Base-by-base conservation (phyloP, 352 stramenopile genomes). In the Phytopythium ostracodes region DNA sequence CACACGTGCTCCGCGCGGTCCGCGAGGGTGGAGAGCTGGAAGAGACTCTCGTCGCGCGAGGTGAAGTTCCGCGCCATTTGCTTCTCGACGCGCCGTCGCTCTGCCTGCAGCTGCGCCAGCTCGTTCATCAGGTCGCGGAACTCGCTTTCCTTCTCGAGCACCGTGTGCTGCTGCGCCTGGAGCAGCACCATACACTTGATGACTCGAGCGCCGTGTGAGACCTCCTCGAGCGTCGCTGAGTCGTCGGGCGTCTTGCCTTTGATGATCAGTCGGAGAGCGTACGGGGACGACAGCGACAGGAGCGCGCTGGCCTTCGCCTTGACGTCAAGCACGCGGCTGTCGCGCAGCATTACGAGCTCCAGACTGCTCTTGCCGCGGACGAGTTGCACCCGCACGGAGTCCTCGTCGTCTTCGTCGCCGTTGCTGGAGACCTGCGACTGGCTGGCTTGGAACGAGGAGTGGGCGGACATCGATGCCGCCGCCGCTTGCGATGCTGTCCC, bases 161-260 rank as follows among this genome's bases (percentile, higher is more conserved):
- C 59, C 20, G 76, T 70, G 61, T 92, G 79, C 55, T 88, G 78
- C 60, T 81, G 75, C 1, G 67, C 77, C 31, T 85, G 67, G 2
- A 92, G 68, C 31, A 92, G 58, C 60, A 81, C 77, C 84, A 92
- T 91, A 46, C 72, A 84, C 71, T 89, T 92, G 65, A 92, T 52
- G 18, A 12, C 0, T 18, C 31, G 20, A 42, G 42, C 50, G 44
- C 55, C n/a, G 24, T 18, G 24, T 18, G 55, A n/a, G 35, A 55
- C 7, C 14, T 35, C 49, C n/a, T 63, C 47, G 29, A 90, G 35
- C 2, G 50, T 35, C 1, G 62, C 64, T 15, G 75, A 68, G 38
- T 92, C 74, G 0, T 29, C 38, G 2, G 81, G 81, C 2, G 79
- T 86, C 63, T 87, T 86, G 46, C 80, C 83, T 40, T 89, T 88